These are phyloP conservation scores for Ophiostoma perfectum DNA, from an alignment of 2,329 filamentous ascomycete genomes.

Conservation along the genomic window DNA sequence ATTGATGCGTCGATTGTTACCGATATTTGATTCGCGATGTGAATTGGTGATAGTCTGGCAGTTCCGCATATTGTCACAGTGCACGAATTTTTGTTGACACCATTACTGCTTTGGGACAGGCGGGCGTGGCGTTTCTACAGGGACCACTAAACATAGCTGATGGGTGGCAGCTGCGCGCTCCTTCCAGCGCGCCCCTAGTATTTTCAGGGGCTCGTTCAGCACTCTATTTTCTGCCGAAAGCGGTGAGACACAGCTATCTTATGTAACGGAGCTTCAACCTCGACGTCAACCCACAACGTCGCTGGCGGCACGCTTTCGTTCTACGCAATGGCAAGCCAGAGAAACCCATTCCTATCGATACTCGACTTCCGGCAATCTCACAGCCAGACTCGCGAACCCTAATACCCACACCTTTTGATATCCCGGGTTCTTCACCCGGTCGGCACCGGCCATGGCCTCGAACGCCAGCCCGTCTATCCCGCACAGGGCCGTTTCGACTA, in stretches of 20 bases:
- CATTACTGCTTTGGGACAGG: conserved; percentile 29
- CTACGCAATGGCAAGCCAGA: not conserved
- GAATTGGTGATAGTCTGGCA: not conserved
- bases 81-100: conserved; percentile 31
- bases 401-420: not conserved
- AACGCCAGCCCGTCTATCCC: conserved; percentile 42
- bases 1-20: not conserved
- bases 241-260: conserved; percentile 15
- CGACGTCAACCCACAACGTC: conserved; percentile 1
- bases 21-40: not conserved
- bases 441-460: conserved; percentile 39
- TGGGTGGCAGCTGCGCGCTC: not conserved
- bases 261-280: conserved; percentile 6
- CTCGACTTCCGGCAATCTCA: not conserved
- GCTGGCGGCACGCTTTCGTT: not conserved
- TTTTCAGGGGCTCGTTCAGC: not conserved
- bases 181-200: not conserved
- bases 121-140: conserved; percentile 27
- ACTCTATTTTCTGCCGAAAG: conserved; percentile 20
- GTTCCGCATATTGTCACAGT: not conserved
- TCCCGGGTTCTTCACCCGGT: not conserved
- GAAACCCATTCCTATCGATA: not conserved
- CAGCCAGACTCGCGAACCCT: not conserved
- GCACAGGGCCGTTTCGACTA: conserved; percentile 55
- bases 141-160: conserved; percentile 19